These are phyloP conservation scores for Borovskyia barvae DNA, from an alignment of 208 protist genomes.

Conservation along the genomic window DNA sequence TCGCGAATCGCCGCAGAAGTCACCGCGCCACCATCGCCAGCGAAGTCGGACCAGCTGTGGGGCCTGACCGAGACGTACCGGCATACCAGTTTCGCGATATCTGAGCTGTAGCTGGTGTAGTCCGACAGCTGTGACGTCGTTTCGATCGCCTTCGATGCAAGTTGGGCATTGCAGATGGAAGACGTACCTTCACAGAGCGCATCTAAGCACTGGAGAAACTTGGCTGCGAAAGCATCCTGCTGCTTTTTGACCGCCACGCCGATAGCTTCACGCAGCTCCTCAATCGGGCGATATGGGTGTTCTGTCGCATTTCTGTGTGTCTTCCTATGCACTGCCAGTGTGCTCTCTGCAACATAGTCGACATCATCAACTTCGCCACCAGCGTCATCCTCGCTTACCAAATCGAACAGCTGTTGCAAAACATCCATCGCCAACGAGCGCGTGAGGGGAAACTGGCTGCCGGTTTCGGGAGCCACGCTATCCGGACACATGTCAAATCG, in stretches of 20 bases:
- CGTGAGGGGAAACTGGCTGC: too few relatives aligned
- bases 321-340: not conserved
- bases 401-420: slow-evolving; percentile 1
- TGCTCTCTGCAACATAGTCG: slow-evolving; percentile 1
- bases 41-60: slow-evolving; percentile 6
- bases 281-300: slow-evolving; percentile 9
- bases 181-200: not conserved
- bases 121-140: slow-evolving; percentile 8
- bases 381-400: not conserved
- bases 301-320: not conserved
- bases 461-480: too few relatives aligned
- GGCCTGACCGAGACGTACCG: slow-evolving; percentile 15
- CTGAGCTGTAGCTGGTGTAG: slow-evolving; percentile 19
- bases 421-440: not conserved
- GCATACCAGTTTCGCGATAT: slow-evolving; percentile 7
- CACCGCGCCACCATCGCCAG: slow-evolving; percentile 1
- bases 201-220: slow-evolving; percentile 16
- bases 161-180: slow-evolving; percentile 3
- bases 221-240: slow-evolving; percentile 6
- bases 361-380: slow-evolving; percentile 3
- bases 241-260: slow-evolving; percentile 3
- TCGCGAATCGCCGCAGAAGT: slow-evolving; percentile 1
- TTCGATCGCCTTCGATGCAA: slow-evolving; percentile 17
- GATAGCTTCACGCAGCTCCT: slow-evolving; percentile 8
- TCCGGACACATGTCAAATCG: not conserved